Evolutionary conservation across 441 rosid species (phyloP).

Genomic region (Gossypium trilobum): DNA sequence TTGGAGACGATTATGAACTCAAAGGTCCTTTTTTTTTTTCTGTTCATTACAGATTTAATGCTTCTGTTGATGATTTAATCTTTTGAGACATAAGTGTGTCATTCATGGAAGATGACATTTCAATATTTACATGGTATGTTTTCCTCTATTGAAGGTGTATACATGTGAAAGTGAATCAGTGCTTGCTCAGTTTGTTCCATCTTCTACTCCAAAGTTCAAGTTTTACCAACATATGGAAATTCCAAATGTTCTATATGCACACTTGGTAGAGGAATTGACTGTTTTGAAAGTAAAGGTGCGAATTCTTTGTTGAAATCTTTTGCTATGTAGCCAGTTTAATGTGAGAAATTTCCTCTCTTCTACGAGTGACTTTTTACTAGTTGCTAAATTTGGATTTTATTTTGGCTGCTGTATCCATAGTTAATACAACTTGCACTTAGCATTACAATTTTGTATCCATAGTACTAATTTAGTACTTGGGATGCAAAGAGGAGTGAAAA

Average conservation of each 20-base stretch:
- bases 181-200: conserved; percentile 50
- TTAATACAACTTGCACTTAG: background rate
- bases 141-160: conserved; percentile 48
- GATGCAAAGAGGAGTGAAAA: background rate
- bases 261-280: conserved; percentile 25
- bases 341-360: background rate
- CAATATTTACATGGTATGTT: background rate
- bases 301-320: background rate
- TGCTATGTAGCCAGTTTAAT: background rate
- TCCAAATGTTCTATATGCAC: conserved; percentile 22
- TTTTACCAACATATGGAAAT: conserved; percentile 33
- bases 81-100: background rate
- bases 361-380: background rate
- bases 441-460: background rate
- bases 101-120: background rate
- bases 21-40: conserved; percentile 43
- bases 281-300: conserved; percentile 43
- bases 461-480: too few species aligned
- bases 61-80: background rate
- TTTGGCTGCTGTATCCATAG: background rate
- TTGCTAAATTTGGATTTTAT: background rate
- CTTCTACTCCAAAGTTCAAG: conserved; percentile 53
- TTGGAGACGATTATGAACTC: conserved; percentile 75
- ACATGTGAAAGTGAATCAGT: conserved; percentile 58
- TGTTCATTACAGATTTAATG: background rate